Base-by-base conservation (phyloP, 441 rosid species). In the Gossypium schwendimanii region DNA sequence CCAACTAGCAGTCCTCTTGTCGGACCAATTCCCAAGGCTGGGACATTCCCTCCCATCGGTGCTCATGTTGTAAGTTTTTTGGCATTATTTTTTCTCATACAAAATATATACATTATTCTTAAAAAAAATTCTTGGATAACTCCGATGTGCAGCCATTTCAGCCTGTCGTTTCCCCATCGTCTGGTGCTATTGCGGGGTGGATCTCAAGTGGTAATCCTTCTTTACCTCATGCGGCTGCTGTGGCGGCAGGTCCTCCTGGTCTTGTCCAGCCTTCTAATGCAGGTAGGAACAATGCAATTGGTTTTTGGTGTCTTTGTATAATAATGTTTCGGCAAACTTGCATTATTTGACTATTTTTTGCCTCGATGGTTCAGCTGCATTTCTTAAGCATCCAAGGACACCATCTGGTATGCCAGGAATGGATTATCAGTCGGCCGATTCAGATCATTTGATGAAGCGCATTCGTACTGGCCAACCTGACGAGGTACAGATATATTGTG, bases 371-470 rank as follows among this genome's bases (percentile, higher is more conserved):
- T 20, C 78, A 87, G 90, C 81, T 71, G 74, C 87, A 49, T 80
- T 86, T 75, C 73, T 91, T 75, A 89, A 90, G 80, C 98, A 86
- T 57, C 89, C 91, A 21, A 83, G 94, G 75, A 82, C 89, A 0
- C 93, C 94, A 0, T 81, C 90, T 10, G 85, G 84, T 69, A 74
- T 86, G 69, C 54, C 85, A 7, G 91, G 86, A 31, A 84, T 92
- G 84, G 96, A 90, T 70, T 92, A 87, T 79, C 94, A 84, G 50
- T 78, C 81, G 8, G 80, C 86, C 69, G 97, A 92, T 64, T 86
- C 90, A 14, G 96, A 92, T 74, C 92, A 85, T 76, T 80, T 90
- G 76, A 80, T 89, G 87, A 92, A 89, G 83, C 86, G 94, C 8
- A 79, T 88, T 45, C 86, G 91, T 69, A 70, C 91, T 74, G 87